A percentile compares a stretch with the other conserved stretches of the same genome.
Conservation (phyloP, 805 yeast genomes). For the Jamesozyma hellenica region DNA sequence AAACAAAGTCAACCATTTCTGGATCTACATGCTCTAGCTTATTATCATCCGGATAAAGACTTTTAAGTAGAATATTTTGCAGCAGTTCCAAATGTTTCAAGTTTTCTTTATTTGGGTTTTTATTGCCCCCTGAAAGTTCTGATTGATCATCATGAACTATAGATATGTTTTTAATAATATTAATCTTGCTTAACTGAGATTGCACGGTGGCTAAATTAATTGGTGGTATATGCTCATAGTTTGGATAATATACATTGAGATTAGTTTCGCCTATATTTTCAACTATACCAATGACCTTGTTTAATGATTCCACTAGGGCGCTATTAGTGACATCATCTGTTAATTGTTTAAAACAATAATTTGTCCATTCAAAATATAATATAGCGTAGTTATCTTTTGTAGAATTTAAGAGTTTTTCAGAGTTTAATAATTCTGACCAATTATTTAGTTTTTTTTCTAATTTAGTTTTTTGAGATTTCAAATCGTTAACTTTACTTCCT, state of each 20-base stretch:
- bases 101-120: constrained; percentile 12
- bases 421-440: constrained; percentile 37
- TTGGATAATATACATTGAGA: constrained; percentile 39
- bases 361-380: constrained; percentile 40
- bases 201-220: constrained; percentile 42
- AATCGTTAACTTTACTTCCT: constrained; percentile 24
- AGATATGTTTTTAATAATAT: constrained; percentile 40
- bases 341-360: constrained; percentile 36
- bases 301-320: constrained; percentile 21
- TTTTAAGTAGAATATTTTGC: constrained; percentile 35
- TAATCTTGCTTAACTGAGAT: constrained; percentile 58
- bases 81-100: constrained; percentile 30
- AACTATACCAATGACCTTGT: constrained; percentile 14
- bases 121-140: constrained; percentile 38
- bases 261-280: constrained; percentile 1
- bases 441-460: constrained; percentile 35
- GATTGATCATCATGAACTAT: constrained; percentile 4
- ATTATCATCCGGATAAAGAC: constrained; percentile 14
- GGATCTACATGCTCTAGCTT: constrained; percentile 19
- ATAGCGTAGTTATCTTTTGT: background rate
- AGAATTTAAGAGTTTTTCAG: background rate
- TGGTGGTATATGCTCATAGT: constrained; percentile 50
- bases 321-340: constrained; percentile 30
- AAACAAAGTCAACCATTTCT: constrained; percentile 54
- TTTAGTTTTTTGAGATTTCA: constrained; percentile 35